Conservation (phyloP, 148 eudicot genomes). For the Amaranthus cruentus region DNA sequence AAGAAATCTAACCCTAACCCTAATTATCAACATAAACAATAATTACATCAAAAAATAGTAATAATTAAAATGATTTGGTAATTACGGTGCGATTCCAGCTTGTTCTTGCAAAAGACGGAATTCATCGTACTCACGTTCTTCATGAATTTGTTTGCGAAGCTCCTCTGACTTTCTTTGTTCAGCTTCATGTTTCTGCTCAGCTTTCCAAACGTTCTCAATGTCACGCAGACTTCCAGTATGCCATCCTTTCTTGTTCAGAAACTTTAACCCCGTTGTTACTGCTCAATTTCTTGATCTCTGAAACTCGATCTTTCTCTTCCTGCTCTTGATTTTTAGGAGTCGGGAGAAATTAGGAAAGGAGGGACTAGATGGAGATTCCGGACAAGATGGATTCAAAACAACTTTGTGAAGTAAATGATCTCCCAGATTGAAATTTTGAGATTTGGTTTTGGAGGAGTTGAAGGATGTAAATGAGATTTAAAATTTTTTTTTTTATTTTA, state of each 20-base stretch:
- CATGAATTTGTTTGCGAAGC: slow-evolving; percentile 81
- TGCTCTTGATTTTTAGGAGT: too few relatives aligned
- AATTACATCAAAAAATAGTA: background rate
- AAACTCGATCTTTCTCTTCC: too few relatives aligned
- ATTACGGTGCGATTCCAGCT: slow-evolving; percentile 88
- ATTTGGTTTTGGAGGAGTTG: too few relatives aligned
- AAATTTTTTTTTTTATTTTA: too few relatives aligned
- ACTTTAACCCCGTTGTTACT: slow-evolving; percentile 67
- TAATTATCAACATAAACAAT: background rate
- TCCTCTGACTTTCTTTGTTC: slow-evolving; percentile 85
- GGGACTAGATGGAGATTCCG: too few relatives aligned
- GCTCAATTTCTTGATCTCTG: background rate
- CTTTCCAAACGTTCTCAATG: slow-evolving; percentile 97
- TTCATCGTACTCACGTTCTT: slow-evolving; percentile 79
- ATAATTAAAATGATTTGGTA: background rate
- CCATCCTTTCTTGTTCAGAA: slow-evolving; percentile 98
- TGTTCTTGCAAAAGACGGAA: slow-evolving; percentile 85
- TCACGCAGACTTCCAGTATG: slow-evolving; percentile 89
- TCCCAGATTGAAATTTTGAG: too few relatives aligned
- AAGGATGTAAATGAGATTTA: too few relatives aligned
- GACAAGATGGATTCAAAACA: too few relatives aligned
- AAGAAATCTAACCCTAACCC: slow-evolving; percentile 30
- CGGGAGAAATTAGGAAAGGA: too few relatives aligned
- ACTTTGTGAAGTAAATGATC: too few relatives aligned
- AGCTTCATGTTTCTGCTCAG: slow-evolving; percentile 83